Evolutionary conservation across 2,329 filamentous ascomycete species (phyloP), one percentile per base, ranked within the genome.

Genomic region (Fusarium tanahbumbuense): DNA sequence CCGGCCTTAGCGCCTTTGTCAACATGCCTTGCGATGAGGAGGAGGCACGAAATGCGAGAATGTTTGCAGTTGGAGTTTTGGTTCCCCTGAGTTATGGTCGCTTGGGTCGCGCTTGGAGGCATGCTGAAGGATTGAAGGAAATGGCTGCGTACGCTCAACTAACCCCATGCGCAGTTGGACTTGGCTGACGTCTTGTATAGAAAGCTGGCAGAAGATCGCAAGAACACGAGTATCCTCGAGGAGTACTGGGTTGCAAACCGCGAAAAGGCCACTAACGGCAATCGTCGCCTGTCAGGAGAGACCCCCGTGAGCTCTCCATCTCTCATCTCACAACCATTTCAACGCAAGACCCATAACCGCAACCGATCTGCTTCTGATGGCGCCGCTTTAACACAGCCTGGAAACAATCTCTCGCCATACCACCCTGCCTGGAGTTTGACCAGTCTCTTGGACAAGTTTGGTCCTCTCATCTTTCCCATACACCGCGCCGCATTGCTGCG

Each of bases 1-100:
- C 94, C 8, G 96, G 96, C 28, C 86, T 98, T 73, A 97, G 94
- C 82, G 94, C 94, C 28, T 99, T 98, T 78, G 85, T 96, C 78
- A 97, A 97, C 79, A 88, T 88, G 69, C 91, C 92, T 5, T 94
- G 93, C 50, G 89, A 91, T 16, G 92, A 93, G 73, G 88, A 88
- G 65, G 89, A 88, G 55, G 89, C 93, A 55, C 91, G 96, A 64
- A 93, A 97, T 84, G 96, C 96, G 52, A 89, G 92, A 73, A 98
- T 99, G 89, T 90, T 98, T 68, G 92, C 95, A 16, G 93, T 98
- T 2, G 96, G 96, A 42, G 88, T 95, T 28, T 83, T 99, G 72
- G 94, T 98, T 3, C 93, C 93, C 9, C 81, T 97, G 54, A 95
- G 91, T 77, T 92, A 92, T 76, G 95, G 95, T 25, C 88, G 94